A percentile compares a stretch with the other conserved stretches of the same genome.
These are phyloP conservation scores for Yamadazyma sp. DNA, from an alignment of 805 yeast species.

Conservation along the genomic window DNA sequence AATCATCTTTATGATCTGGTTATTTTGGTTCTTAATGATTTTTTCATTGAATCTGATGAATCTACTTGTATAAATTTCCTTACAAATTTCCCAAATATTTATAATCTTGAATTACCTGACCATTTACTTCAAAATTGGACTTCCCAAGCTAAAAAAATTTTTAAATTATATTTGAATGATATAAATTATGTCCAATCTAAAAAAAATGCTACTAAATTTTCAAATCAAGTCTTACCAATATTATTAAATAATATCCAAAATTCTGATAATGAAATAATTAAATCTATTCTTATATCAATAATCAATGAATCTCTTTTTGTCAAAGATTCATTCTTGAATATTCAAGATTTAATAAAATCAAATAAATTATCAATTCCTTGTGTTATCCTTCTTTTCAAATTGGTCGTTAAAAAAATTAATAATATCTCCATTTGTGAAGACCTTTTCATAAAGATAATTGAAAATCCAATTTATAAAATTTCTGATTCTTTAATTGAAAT, in stretches of 20 bases:
- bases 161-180: conserved; percentile 20
- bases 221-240: conserved; percentile 17
- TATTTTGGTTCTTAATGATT: conserved; percentile 17
- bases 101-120: conserved; percentile 6
- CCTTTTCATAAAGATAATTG: conserved; percentile 42
- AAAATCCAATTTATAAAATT: conserved; percentile 16
- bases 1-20: conserved; percentile 17
- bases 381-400: conserved; percentile 19
- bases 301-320: conserved; percentile 13
- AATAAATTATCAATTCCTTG: conserved; percentile 10
- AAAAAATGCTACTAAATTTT: conserved; percentile 26
- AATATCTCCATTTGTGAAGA: conserved; percentile 45
- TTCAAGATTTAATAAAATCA: conserved; percentile 21
- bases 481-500: conserved; percentile 43
- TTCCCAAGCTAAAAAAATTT: conserved; percentile 19
- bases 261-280: conserved; percentile 3
- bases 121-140: conserved; percentile 22
- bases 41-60: conserved; percentile 35
- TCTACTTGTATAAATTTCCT: conserved; percentile 24
- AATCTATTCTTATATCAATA: conserved; percentile 2
- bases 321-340: neutral
- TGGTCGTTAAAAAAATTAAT: conserved; percentile 27
- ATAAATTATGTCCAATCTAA: conserved; percentile 25
- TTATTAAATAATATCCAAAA: conserved; percentile 11
- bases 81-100: conserved; percentile 15